Evolutionary conservation across 768 basidiomycete genomes (phyloP), one percentile per base, ranked within the genome.

Genomic region (Naganishia friedmannii): DNA sequence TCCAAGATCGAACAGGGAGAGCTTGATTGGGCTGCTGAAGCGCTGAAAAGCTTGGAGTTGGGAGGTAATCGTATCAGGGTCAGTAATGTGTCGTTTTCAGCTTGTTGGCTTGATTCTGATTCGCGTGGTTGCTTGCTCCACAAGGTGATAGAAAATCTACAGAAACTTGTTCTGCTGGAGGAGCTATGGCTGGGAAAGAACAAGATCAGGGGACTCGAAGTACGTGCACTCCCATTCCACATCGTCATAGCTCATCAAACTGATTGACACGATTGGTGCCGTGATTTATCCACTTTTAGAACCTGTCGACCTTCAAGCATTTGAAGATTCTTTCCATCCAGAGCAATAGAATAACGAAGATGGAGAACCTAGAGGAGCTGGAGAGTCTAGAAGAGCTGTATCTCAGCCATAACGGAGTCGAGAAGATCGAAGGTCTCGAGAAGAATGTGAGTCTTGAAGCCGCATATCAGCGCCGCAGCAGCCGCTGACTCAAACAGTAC

Each of bases 111-210:
- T 26, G 48, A n/a, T 10, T 29, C 31, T 72, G 31, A 23, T 51
- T 65, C 7, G 10, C 66, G 46, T 5, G 31, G 55, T 34, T 23
- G 39, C 45, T 70, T 28, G 60, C 73, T 68, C 48, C 68, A 53
- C 12, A 31, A 96, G 93, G 86, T 85, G 83, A 95, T 99, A 69
- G 92, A 97, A 79, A 89, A 89, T 48, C 81, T 98, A 3, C 91
- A 91, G 13, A 84, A 86, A 0, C 83, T 96, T 46, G 86, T 88
- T 0, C 90, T 89, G 73, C 83, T 99, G 12, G 91, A 93, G 74
- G 93, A 97, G 75, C 83, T 99, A 2, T 98, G 95, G 93, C 82
- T 98, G 2, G 96, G 96, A 9, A 99, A 99, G 85, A 99, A 99
- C 80, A 99, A 97, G 83, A 92, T 99, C 69, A 79, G 88, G 7